These are phyloP conservation scores for Thermothielavioides terrestris DNA, from an alignment of 495 filamentous ascomycete genomes.

Conservation along the genomic window DNA sequence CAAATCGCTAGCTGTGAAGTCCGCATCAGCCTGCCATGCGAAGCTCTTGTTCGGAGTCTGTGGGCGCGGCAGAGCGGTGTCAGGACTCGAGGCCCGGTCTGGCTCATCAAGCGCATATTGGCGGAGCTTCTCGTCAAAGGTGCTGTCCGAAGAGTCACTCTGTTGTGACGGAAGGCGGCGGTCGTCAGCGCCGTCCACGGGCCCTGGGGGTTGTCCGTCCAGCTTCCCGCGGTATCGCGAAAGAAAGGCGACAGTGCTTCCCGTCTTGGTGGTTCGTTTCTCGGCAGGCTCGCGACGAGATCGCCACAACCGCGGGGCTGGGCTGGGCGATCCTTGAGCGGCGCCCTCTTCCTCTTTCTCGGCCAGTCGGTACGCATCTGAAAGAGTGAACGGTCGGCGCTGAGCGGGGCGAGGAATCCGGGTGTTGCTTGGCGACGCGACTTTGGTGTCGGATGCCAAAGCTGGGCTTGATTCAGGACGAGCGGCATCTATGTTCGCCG, in stretches of 20 bases:
- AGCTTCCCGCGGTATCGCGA: background rate
- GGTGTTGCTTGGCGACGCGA: constrained; percentile 26
- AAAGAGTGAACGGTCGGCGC: constrained; percentile 27
- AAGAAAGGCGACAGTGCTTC: constrained; percentile 3
- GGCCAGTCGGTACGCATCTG: constrained; percentile 37
- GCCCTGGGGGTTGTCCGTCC: background rate
- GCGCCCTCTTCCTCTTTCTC: constrained; percentile 33
- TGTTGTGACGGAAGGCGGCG: constrained; percentile 7
- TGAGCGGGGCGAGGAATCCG: constrained; percentile 32
- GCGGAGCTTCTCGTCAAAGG: constrained; percentile 24
- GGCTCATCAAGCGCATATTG: constrained; percentile 15
- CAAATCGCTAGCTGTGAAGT: constrained; percentile 56
- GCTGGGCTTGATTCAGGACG: constrained; percentile 8
- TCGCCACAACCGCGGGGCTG: constrained; percentile 35
- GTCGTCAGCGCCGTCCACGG: constrained; percentile 10
- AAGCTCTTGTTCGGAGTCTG: constrained; percentile 40
- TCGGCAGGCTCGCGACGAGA: constrained; percentile 21
- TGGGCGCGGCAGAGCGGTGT: constrained; percentile 22
- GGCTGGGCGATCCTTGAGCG: constrained; percentile 40
- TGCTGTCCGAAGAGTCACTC: constrained; percentile 21
- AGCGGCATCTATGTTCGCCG: constrained; percentile 5
- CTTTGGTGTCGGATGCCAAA: constrained; percentile 11
- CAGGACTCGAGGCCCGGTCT: constrained; percentile 15
- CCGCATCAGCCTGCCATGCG: constrained; percentile 50
- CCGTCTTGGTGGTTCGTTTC: constrained; percentile 13